These are phyloP conservation scores for Euclidium syriacum DNA, from an alignment of 345 rosid genomes.

Conservation along the genomic window DNA sequence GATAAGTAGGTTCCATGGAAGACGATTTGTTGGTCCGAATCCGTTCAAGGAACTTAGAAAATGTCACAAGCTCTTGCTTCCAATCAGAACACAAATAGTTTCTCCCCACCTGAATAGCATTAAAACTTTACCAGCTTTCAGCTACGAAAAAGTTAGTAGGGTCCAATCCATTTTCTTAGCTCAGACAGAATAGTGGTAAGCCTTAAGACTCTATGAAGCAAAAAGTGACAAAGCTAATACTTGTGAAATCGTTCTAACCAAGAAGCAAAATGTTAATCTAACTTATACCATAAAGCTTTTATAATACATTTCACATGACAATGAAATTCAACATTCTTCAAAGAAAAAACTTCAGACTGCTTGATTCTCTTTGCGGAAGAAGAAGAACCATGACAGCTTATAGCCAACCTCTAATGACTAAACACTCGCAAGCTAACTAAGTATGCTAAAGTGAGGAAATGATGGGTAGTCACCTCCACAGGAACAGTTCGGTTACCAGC, in stretches of 20 bases:
- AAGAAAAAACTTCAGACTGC: too few species aligned
- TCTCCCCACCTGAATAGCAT: slow-evolving; percentile 82
- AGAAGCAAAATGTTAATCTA: neutral
- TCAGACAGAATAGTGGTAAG: neutral
- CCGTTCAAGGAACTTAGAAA: slow-evolving; percentile 86
- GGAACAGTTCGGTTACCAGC: slow-evolving; percentile 95
- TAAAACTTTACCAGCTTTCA: slow-evolving; percentile 55
- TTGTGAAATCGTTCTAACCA: too few species aligned
- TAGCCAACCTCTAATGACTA: too few species aligned
- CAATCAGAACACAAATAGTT: slow-evolving; percentile 86
- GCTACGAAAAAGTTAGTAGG: slow-evolving; percentile 21
- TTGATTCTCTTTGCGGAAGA: too few species aligned
- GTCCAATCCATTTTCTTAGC: neutral
- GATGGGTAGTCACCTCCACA: slow-evolving; percentile 75
- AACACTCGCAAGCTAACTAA: neutral
- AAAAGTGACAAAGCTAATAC: too few species aligned
- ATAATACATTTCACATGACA: too few species aligned
- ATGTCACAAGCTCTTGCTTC: slow-evolving; percentile 96
- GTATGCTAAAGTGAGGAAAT: neutral
- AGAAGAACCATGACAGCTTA: too few species aligned
- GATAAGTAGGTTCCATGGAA: slow-evolving; percentile 59
- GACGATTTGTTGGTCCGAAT: slow-evolving; percentile 45
- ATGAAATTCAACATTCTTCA: too few species aligned
- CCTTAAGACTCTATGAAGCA: neutral
- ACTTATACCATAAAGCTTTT: neutral